Conservation (phyloP, 2,329 filamentous ascomycete genomes). For the Paraconiothyrium sp. region DNA sequence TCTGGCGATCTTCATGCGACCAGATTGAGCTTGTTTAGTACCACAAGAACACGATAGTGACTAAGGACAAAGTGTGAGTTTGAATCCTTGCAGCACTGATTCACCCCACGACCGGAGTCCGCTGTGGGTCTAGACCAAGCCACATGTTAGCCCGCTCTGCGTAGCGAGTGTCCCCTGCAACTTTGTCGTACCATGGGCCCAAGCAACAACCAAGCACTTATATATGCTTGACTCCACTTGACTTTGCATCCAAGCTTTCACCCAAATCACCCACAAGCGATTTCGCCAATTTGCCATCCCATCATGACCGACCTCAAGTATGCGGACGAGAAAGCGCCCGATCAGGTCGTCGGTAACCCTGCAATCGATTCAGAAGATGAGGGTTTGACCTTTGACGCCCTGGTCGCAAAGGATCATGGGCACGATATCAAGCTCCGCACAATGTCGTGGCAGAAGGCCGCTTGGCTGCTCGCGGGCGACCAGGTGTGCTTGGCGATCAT, state of each 20-base stretch:
- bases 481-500: constrained; percentile 95
- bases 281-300: neutral
- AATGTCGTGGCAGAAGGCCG: constrained; percentile 71
- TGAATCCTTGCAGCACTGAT: neutral
- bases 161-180: neutral
- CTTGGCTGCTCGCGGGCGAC: constrained; percentile 84
- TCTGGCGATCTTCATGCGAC: neutral
- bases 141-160: neutral
- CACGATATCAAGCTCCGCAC: constrained; percentile 61
- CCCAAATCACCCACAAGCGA: neutral
- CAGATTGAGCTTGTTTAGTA: neutral
- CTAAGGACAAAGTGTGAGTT: neutral
- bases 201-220: neutral
- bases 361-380: constrained; percentile 23
- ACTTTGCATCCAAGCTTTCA: neutral
- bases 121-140: neutral
- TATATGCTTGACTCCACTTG: neutral
- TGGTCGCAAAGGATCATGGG: constrained; percentile 49
- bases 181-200: neutral
- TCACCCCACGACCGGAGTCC: constrained; percentile 2
- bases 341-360: neutral
- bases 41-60: neutral
- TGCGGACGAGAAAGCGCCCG: constrained; percentile 9
- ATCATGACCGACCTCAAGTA: constrained; percentile 7
- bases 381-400: constrained; percentile 24